A percentile compares a stretch with the other conserved stretches of the same genome.
Conservation (phyloP, 441 rosid species). For the Flueggea neowawraea region DNA sequence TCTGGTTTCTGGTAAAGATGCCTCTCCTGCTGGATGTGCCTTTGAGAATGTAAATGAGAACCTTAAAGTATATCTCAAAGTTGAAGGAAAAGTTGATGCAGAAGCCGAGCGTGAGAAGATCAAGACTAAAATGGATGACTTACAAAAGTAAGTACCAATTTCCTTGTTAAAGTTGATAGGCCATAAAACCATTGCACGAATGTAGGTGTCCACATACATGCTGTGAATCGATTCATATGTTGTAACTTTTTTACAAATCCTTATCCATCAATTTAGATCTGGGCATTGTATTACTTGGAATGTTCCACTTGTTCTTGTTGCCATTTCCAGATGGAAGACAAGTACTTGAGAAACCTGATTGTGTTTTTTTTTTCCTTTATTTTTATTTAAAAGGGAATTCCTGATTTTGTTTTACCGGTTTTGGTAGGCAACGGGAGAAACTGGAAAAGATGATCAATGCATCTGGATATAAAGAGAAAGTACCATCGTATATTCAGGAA, state of each 20-base stretch:
- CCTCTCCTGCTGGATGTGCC: conserved; percentile 71
- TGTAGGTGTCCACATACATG: too few species aligned
- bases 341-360: too few species aligned
- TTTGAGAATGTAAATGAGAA: conserved; percentile 83
- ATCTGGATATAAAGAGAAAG: conserved; percentile 78
- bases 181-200: too few species aligned
- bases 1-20: conserved; percentile 55
- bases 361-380: background rate
- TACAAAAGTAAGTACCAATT: conserved; percentile 50
- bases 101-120: conserved; percentile 72
- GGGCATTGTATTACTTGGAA: too few species aligned
- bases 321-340: too few species aligned
- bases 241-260: too few species aligned
- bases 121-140: conserved; percentile 61
- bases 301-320: too few species aligned
- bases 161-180: background rate
- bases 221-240: too few species aligned
- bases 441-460: conserved; percentile 62
- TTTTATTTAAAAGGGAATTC: background rate
- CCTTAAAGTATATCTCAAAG: conserved; percentile 77
- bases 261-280: too few species aligned
- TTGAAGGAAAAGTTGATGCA: conserved; percentile 55
- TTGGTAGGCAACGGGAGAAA: conserved; percentile 74
- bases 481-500: conserved; percentile 60
- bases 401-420: background rate